Conservation (phyloP, 306 rosid genomes). For the Acacia acuminata region DNA sequence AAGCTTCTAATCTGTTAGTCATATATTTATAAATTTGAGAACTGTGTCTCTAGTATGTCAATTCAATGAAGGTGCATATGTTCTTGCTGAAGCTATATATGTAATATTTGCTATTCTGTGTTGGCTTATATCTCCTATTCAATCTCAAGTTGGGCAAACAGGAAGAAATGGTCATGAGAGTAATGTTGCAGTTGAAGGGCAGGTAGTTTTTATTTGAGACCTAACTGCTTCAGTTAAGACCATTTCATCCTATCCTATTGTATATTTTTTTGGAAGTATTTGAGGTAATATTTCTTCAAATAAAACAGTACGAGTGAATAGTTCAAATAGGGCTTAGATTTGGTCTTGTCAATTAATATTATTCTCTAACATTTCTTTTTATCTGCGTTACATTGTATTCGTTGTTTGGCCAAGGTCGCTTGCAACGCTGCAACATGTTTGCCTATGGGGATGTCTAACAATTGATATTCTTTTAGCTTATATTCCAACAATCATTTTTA, state of each 20-base stretch:
- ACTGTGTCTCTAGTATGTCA: background rate
- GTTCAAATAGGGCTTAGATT: background rate
- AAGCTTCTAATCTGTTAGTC: background rate
- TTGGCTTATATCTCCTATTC: constrained; percentile 84
- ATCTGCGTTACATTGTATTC: background rate
- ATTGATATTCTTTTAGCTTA: background rate
- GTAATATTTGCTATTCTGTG: constrained; percentile 14
- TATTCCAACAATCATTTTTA: background rate
- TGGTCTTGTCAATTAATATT: background rate
- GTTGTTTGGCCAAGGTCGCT: background rate
- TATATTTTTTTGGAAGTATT: background rate
- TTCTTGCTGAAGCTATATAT: constrained; percentile 15
- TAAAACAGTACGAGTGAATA: background rate
- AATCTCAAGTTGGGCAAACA: constrained; percentile 75
- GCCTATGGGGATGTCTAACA: background rate
- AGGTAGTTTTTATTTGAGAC: constrained; percentile 46
- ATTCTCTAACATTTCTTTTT: background rate
- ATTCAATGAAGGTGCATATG: constrained; percentile 1
- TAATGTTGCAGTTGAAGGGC: constrained; percentile 86
- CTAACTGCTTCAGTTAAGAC: constrained; percentile 79
- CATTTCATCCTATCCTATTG: constrained; percentile 38
- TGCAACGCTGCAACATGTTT: background rate
- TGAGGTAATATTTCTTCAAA: background rate
- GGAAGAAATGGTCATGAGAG: constrained; percentile 90
- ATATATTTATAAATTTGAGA: background rate